A percentile compares a stretch with the other conserved stretches of the same genome.
Evolutionary conservation across 2,329 filamentous ascomycete species (phyloP).

Genomic region (Ophidiomyces ophidiicola): DNA sequence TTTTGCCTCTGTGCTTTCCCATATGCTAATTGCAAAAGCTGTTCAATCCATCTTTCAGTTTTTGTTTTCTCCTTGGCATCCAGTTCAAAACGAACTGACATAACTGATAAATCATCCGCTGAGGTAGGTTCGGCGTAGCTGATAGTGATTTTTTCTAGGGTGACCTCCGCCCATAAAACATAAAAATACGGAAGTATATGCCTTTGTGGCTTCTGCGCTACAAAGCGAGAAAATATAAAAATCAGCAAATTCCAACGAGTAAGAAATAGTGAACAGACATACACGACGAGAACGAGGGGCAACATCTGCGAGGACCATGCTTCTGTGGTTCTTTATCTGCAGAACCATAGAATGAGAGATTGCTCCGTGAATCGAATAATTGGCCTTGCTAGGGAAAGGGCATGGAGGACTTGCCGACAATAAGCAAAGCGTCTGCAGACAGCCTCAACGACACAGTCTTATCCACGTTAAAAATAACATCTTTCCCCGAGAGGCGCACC

Average conservation of each 20-base stretch:
- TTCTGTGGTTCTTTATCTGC: constrained; percentile 44
- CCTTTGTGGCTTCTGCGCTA: background rate
- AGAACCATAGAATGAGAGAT: constrained; percentile 1
- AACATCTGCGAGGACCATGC: constrained; percentile 41
- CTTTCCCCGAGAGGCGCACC: background rate
- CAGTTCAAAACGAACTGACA: constrained; percentile 50
- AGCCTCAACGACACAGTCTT: constrained; percentile 49
- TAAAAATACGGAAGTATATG: constrained; percentile 64
- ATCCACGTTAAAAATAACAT: constrained; percentile 41
- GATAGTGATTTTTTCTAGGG: constrained; percentile 51
- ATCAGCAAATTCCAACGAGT: constrained; percentile 1
- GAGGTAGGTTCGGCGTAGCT: constrained; percentile 55
- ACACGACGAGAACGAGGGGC: constrained; percentile 44
- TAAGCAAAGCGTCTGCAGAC: constrained; percentile 47
- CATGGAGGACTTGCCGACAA: constrained; percentile 38
- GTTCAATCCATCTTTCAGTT: constrained; percentile 50
- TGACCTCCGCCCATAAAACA: constrained; percentile 65
- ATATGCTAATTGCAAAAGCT: constrained; percentile 59
- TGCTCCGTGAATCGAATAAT: background rate
- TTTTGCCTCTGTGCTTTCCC: constrained; percentile 54
- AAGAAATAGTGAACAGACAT: constrained; percentile 16
- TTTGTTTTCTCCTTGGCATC: constrained; percentile 40
- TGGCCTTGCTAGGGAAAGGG: background rate
- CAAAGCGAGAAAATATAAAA: background rate
- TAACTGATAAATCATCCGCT: constrained; percentile 49